These are phyloP conservation scores for Zoysia matrella DNA, from an alignment of 202 grass and related monocot species.

Conservation along the genomic window DNA sequence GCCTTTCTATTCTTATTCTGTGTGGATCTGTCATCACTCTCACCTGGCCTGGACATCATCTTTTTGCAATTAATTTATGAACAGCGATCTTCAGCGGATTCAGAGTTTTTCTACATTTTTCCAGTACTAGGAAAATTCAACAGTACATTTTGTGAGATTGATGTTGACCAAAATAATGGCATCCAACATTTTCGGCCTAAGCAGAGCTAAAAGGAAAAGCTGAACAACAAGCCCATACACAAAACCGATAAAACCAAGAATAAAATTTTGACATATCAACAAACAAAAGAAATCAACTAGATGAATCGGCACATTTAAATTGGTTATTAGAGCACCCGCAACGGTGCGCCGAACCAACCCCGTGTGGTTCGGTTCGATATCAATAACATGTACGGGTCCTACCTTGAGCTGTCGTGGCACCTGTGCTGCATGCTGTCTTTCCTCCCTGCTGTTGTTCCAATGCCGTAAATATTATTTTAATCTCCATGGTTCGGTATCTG, in stretches of 20 bases:
- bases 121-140: neutral
- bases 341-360: no score
- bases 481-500: no score
- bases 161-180: neutral
- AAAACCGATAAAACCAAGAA: neutral
- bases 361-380: no score
- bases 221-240: neutral
- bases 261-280: neutral
- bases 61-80: neutral
- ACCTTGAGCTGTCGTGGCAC: no score
- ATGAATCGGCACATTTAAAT: neutral
- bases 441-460: no score
- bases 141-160: neutral
- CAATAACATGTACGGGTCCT: no score
- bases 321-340: no score
- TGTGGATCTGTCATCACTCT: no score
- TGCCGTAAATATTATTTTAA: no score
- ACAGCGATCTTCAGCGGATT: neutral
- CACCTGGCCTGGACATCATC: neutral
- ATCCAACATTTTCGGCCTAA: neutral
- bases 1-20: no score
- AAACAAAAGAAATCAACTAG: neutral
- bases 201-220: neutral
- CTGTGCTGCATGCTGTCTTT: no score
- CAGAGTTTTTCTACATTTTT: neutral